phyloP scores from a whole-genome alignment of 108 stramenopile genomes.

The Aurantiochytrium sp. region DNA sequence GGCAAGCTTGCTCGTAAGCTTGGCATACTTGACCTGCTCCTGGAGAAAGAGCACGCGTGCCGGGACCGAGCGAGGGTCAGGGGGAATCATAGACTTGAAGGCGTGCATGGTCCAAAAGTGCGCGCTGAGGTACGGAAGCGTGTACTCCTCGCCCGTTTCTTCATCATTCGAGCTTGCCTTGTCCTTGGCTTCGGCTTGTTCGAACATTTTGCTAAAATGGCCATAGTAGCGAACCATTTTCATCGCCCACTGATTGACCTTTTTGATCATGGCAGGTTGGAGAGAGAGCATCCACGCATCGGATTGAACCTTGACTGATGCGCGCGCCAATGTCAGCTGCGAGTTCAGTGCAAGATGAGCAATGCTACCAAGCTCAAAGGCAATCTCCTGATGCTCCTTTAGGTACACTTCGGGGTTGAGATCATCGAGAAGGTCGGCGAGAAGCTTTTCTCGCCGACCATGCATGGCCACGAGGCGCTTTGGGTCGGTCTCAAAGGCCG shows the following conservation, averaged over 20 bases:
- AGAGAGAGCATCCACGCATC: neutral
- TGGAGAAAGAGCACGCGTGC: neutral
- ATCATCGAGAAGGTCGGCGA: neutral
- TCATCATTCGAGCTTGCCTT: neutral
- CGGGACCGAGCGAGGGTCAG: neutral
- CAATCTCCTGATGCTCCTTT: neutral
- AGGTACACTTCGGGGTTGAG: neutral
- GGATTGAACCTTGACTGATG: neutral
- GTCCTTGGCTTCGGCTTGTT: neutral
- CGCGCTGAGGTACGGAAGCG: neutral
- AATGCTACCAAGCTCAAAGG: neutral
- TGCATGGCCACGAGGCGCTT: constrained; percentile 1
- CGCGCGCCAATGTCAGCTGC: neutral
- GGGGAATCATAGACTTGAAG: neutral
- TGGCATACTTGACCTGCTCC: neutral
- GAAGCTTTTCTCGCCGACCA: neutral
- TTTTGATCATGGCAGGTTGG: neutral
- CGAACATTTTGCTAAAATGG: neutral
- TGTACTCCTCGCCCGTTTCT: neutral
- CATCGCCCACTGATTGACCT: neutral
- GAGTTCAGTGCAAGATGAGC: neutral
- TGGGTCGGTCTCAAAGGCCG: neutral
- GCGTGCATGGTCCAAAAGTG: neutral
- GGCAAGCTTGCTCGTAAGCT: neutral
- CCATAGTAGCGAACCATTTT: neutral